Percentiles rank a stretch among this genome's conserved stretches.
These are phyloP conservation scores for Ophiostoma australiae DNA, from an alignment of 2,329 filamentous ascomycete species.

Conservation along the genomic window DNA sequence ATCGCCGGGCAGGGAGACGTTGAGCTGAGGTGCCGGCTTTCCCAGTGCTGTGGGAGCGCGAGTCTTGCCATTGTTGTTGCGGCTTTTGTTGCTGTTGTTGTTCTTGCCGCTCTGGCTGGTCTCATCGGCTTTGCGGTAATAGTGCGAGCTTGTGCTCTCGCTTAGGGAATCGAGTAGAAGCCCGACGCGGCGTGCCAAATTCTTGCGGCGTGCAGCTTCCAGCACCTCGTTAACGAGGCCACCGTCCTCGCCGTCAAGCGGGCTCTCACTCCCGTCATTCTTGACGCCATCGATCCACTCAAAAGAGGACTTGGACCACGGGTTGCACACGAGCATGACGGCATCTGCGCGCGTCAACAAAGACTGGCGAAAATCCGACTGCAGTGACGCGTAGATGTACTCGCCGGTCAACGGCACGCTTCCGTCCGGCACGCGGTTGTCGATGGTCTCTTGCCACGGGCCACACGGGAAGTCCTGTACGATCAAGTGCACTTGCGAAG, in stretches of 20 bases:
- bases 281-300: conserved; percentile 7
- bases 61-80: neutral
- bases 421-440: conserved; percentile 5
- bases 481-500: neutral
- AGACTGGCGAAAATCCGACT: conserved; percentile 12
- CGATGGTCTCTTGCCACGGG: conserved; percentile 1
- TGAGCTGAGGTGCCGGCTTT: neutral
- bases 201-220: conserved; percentile 14
- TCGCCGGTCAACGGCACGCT: conserved; percentile 1
- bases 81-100: neutral
- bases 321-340: conserved; percentile 19
- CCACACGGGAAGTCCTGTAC: conserved; percentile 16
- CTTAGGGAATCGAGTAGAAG: neutral
- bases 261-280: neutral
- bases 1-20: conserved; percentile 7
- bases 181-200: conserved; percentile 2
- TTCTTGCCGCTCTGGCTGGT: neutral
- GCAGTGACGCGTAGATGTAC: conserved; percentile 12
- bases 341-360: conserved; percentile 12
- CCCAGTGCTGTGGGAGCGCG: neutral
- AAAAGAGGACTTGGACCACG: conserved; percentile 15
- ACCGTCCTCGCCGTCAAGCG: neutral
- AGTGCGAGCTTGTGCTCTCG: neutral
- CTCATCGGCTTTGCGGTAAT: too few species aligned
- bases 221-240: conserved; percentile 14